Evolutionary conservation across 2,329 filamentous ascomycete genomes (phyloP), one percentile per base, ranked within the genome.

Genomic region (Alternaria arbusti): DNA sequence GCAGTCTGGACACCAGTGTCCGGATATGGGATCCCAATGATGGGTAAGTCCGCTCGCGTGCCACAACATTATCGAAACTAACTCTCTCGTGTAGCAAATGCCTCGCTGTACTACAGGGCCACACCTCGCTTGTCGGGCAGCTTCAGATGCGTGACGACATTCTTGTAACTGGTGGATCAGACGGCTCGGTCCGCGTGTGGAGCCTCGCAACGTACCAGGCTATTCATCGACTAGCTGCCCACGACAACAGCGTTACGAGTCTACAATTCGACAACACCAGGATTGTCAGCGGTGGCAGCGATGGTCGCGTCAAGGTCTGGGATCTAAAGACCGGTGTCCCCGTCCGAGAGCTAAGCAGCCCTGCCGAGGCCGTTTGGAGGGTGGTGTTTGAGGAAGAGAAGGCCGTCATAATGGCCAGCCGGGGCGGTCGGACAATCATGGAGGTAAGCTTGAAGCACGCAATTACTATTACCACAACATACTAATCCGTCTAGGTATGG

Each of bases 361-460:
- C 95, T 57, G 93, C 95, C 0, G 95, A 99, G 76, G 94, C 95
- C 15, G 96, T 99, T 0, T 99, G 96, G 96, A 88, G 96, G 63
- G 95, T 99, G 32, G 96, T 96, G 0, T 99, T 99, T 78, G 96
- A 99, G 77, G 95, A 97, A 69, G 96, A 99, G 81, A 98, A 97
- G 80, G 97, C 95, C 62, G 95, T 99, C 28, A 95, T 97, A 30
- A 92, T 99, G 86, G 96, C 96, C 9, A 91, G 93, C 72, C 88
- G 95, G 64, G 89, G 89, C 56, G 90, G 90, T 59, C 89, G 94
- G 66, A 98, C 96, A 0, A 91, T 98, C 66, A 99, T 99, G 96
- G 96, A 99, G 90, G 95, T 96, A 83, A 83, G 90, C 79, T 47
- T 32, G 6, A 8, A 25, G 6, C 54, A 32, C 20, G 40, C 40